Conservation (phyloP, 2,329 filamentous ascomycete species). For the Didymella pomorum region DNA sequence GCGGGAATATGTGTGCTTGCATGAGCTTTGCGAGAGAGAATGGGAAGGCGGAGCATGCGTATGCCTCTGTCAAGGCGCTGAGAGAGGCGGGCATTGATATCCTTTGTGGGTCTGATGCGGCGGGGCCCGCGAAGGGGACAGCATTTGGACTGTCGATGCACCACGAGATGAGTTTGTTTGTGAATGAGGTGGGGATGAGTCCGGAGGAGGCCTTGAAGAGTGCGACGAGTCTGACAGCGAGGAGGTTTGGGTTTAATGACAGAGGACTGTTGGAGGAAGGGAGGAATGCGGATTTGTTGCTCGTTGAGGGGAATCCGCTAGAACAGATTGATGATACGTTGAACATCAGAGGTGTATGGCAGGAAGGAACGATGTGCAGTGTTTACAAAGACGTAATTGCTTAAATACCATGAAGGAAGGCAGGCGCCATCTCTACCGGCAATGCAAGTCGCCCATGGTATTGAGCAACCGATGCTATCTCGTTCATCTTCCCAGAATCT, state of each 20-base stretch:
- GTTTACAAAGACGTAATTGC: slow-evolving; percentile 27
- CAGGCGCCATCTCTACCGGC: too few species aligned
- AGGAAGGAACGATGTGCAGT: slow-evolving; percentile 47
- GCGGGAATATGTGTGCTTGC: slow-evolving; percentile 52
- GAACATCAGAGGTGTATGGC: slow-evolving; percentile 56
- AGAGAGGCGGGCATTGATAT: slow-evolving; percentile 53
- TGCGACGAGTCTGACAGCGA: slow-evolving; percentile 53
- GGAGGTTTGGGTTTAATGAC: slow-evolving; percentile 53
- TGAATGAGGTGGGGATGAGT: slow-evolving; percentile 54
- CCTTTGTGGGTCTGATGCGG: slow-evolving; percentile 54
- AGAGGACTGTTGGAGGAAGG: slow-evolving; percentile 53
- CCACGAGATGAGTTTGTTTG: slow-evolving; percentile 54
- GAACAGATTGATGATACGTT: slow-evolving; percentile 53
- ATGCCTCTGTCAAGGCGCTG: slow-evolving; percentile 52
- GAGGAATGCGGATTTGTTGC: slow-evolving; percentile 53
- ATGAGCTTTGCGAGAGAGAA: slow-evolving; percentile 49
- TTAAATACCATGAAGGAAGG: too few species aligned
- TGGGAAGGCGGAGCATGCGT: slow-evolving; percentile 52
- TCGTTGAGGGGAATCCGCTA: slow-evolving; percentile 56
- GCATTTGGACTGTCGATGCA: slow-evolving; percentile 55
- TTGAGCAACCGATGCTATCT: too few species aligned
- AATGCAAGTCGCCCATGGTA: too few species aligned
- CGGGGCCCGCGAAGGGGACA: slow-evolving; percentile 54
- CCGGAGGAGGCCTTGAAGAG: slow-evolving; percentile 53
- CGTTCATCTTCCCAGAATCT: too few species aligned